These are phyloP conservation scores for Populus simonii DNA, from an alignment of 345 rosid genomes.

Conservation along the genomic window DNA sequence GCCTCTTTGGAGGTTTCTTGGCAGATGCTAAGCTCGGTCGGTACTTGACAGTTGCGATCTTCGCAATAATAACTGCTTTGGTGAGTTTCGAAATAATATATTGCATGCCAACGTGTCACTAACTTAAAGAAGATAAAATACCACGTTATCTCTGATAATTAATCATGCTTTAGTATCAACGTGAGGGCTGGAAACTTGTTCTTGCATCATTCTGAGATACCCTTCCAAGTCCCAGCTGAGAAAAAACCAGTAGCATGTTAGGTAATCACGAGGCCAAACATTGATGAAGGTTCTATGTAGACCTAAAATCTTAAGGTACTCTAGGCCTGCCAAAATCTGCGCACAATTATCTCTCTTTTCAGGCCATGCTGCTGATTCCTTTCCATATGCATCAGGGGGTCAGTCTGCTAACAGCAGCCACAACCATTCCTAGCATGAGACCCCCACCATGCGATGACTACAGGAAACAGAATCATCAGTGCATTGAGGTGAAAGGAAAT, in stretches of 20 bases:
- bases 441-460: conserved; percentile 69
- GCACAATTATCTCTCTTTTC: background rate
- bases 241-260: background rate
- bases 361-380: background rate
- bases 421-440: conserved; percentile 69
- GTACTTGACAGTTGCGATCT: conserved; percentile 66
- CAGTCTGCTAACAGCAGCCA: conserved; percentile 53
- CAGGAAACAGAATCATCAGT: conserved; percentile 51
- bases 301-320: background rate
- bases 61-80: conserved; percentile 61
- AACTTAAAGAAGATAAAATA: background rate
- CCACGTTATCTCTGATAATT: background rate
- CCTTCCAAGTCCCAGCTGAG: background rate
- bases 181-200: background rate
- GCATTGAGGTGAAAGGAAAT: conserved; percentile 63
- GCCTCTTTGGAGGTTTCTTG: conserved; percentile 84
- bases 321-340: background rate
- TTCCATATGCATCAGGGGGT: conserved; percentile 48
- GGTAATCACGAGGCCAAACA: background rate
- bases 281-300: background rate
- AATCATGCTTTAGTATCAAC: background rate
- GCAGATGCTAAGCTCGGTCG: conserved; percentile 93
- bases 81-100: conserved; percentile 27
- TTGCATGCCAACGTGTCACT: background rate
- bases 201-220: background rate